Conservation (phyloP, 2,329 filamentous ascomycete species). For the Aspergillus carbonarius region DNA sequence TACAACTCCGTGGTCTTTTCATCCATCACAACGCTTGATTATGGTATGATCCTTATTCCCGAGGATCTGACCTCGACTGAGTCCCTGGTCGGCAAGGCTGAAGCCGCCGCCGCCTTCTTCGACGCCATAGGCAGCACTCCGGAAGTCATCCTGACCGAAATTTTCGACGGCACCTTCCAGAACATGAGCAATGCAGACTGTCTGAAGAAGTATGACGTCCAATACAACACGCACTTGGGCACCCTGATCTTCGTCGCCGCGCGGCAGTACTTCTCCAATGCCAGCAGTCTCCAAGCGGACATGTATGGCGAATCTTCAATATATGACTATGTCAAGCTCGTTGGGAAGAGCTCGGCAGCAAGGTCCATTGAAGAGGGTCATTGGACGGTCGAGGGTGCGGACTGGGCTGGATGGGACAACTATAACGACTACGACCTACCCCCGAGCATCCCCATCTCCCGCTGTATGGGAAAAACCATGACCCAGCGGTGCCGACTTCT, state of each 20-base stretch:
- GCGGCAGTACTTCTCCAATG: neutral
- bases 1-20: conserved; percentile 18
- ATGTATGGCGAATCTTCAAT: neutral
- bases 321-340: neutral
- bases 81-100: neutral
- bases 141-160: neutral
- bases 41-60: conserved; percentile 3
- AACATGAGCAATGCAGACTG: conserved; percentile 1
- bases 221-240: conserved; percentile 6
- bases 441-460: neutral
- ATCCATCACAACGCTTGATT: conserved; percentile 8
- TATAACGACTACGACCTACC: neutral
- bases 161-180: conserved; percentile 7
- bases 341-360: neutral
- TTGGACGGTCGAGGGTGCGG: neutral
- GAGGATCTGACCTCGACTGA: neutral
- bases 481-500: conserved; percentile 10
- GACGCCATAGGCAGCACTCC: conserved; percentile 1
- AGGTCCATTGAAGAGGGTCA: neutral
- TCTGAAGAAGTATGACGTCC: conserved; percentile 1
- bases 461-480: conserved; percentile 5
- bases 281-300: neutral
- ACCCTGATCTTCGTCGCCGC: conserved; percentile 3
- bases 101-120: neutral
- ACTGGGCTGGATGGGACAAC: neutral